Base-by-base conservation (phyloP, 768 basidiomycete genomes). In the Serendipita vermifera region DNA sequence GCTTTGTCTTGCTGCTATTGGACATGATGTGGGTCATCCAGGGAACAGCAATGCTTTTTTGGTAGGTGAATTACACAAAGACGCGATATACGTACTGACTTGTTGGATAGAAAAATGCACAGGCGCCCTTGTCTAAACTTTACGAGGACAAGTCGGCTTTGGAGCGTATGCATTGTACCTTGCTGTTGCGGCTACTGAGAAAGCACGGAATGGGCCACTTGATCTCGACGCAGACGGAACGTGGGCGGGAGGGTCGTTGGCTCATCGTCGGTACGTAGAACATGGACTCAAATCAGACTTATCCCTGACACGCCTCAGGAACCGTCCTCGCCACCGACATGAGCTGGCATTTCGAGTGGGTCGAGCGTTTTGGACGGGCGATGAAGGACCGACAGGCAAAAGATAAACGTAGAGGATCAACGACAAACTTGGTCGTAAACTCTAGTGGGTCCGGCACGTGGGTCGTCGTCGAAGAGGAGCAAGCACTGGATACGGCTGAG, bases 21-120 rank as follows among this genome's bases (percentile, higher is more conserved):
- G 96, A 0, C 96, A 99, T 65, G 96, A 99, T 67, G 92, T 90
- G 15, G 94, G 90, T 0, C 96, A 99, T 70, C 96, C 96, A 0
- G 96, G 96, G 0, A 78, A 98, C 57, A 86, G 84, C 24, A 98
- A 98, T 66, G 72, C 79, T 13, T 98, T 97, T 70, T 87, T 98
- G 87, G 92, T 89, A 63, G 67, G 80, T 76, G 48, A 7, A 57
- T 24, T 56, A 13, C 9, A 17, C 17, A 6, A 15, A 6, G 27
- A 11, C 13, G 9, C 7, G 26, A 9, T 48, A 39, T 29, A 14
- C n/a, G 7, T n/a, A 7, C n/a, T 38, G 65, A 55, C 61, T 48
- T 33, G 40, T 17, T 40, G 26, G 33, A 2, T 64, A 96, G 92
- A 88, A 90, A 83, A 96, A 97, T 64, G 94, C 94, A 54, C 79